Percentiles rank a stretch among this genome's conserved stretches.
Conservation (phyloP, 2,329 filamentous ascomycete genomes). For the Colletotrichum incanum region DNA sequence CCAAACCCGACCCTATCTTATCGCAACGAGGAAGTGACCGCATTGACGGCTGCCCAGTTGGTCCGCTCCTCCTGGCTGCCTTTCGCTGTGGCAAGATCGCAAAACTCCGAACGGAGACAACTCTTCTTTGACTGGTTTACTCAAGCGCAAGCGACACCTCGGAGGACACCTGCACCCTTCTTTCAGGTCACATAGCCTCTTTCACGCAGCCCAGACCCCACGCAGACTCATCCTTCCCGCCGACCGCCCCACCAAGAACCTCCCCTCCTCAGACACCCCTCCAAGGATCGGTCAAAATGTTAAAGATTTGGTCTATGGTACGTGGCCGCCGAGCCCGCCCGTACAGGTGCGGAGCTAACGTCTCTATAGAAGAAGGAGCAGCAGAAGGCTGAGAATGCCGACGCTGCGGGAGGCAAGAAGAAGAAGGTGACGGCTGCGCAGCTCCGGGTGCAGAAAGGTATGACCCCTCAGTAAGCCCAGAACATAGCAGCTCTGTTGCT, state of each 20-base stretch:
- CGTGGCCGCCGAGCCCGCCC: constrained; percentile 46
- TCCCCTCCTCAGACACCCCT: constrained; percentile 25
- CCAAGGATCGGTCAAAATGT: constrained; percentile 74
- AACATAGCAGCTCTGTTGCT: constrained; percentile 25
- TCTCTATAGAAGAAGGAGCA: constrained; percentile 89
- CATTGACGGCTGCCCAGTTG: constrained; percentile 42
- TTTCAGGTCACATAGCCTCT: neutral
- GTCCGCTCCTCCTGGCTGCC: constrained; percentile 25
- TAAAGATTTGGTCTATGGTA: constrained; percentile 99
- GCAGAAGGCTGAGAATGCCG: constrained; percentile 91
- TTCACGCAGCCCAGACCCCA: neutral
- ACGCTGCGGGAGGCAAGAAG: constrained; percentile 84
- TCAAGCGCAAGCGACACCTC: neutral
- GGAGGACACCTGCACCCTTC: neutral
- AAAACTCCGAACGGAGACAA: constrained; percentile 8
- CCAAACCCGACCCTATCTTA: constrained; percentile 34
- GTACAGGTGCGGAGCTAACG: constrained; percentile 14
- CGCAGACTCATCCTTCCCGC: neutral
- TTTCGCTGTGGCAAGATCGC: constrained; percentile 41
- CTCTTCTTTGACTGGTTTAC: constrained; percentile 1
- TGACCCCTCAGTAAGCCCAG: constrained; percentile 9
- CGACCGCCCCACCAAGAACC: constrained; percentile 38
- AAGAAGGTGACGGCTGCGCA: constrained; percentile 99
- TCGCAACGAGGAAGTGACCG: constrained; percentile 40
- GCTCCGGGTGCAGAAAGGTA: constrained; percentile 96